Evolutionary conservation across 495 filamentous ascomycete genomes (phyloP).

Genomic region (Recurvomyces mirabilis): DNA sequence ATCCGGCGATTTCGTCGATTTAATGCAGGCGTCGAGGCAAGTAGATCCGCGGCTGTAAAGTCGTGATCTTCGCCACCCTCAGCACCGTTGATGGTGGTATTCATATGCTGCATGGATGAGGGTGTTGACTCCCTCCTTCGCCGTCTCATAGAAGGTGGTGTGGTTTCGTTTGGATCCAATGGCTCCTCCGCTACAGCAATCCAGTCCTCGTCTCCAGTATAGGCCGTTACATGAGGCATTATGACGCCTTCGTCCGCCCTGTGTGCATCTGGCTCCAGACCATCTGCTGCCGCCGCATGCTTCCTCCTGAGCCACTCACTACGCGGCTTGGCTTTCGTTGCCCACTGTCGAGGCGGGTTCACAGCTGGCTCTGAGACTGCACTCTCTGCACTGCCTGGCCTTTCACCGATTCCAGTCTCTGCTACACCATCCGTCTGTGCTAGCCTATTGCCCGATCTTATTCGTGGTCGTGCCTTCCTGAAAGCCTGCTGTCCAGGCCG

Average conservation of each 20-base stretch:
- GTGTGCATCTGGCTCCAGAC: no score
- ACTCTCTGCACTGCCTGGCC: constrained; percentile 26
- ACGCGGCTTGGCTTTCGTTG: constrained; percentile 39
- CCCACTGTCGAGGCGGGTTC: constrained; percentile 49
- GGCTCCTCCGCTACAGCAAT: constrained; percentile 31
- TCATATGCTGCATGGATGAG: constrained; percentile 14
- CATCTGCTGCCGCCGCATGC: constrained; percentile 23
- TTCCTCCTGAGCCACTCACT: constrained; percentile 44
- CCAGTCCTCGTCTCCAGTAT: constrained; percentile 26
- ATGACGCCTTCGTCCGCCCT: constrained; percentile 20
- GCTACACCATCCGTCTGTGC: neutral
- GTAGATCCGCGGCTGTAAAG: constrained; percentile 52
- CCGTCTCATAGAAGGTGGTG: constrained; percentile 25
- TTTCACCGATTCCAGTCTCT: neutral
- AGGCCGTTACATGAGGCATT: constrained; percentile 10
- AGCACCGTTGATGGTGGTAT: constrained; percentile 4
- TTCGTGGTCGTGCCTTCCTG: constrained; percentile 26
- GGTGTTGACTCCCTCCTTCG: constrained; percentile 1
- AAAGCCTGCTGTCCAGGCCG: constrained; percentile 23
- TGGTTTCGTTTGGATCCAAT: constrained; percentile 38
- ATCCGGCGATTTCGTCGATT: constrained; percentile 33
- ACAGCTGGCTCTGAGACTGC: constrained; percentile 39
- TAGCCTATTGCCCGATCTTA: constrained; percentile 7
- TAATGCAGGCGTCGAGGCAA: constrained; percentile 49
- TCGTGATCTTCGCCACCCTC: constrained; percentile 30